Evolutionary conservation across 2,329 filamentous ascomycete species (phyloP).

Genomic region (Nigrograna mackinnonii): DNA sequence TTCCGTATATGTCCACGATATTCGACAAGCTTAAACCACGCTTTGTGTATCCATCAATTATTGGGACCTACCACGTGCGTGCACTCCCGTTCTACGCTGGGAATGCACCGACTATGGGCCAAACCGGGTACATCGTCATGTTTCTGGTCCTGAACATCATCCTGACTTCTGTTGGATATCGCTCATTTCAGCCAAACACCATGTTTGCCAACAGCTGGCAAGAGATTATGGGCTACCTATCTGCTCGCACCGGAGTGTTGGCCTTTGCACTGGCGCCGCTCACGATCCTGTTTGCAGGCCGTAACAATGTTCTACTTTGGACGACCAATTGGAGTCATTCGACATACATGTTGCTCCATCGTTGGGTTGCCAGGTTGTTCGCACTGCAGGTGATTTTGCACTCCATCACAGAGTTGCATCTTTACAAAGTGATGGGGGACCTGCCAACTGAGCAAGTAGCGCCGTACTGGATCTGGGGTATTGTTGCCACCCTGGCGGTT

Average conservation of each 20-base stretch:
- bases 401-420: slow-evolving; percentile 14
- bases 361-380: slow-evolving; percentile 29
- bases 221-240: slow-evolving; percentile 32
- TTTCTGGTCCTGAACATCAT: slow-evolving; percentile 23
- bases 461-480: slow-evolving; percentile 44
- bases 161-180: slow-evolving; percentile 24
- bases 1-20: slow-evolving; percentile 8
- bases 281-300: slow-evolving; percentile 37
- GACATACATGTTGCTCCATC: slow-evolving; percentile 42
- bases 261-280: slow-evolving; percentile 33
- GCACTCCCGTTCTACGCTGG: slow-evolving; percentile 10
- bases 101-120: slow-evolving; percentile 48
- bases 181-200: slow-evolving; percentile 43
- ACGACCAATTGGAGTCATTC: slow-evolving; percentile 43
- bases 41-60: slow-evolving; percentile 11
- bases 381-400: slow-evolving; percentile 25
- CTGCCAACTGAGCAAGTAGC: slow-evolving; percentile 17
- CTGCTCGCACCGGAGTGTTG: slow-evolving; percentile 32
- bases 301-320: slow-evolving; percentile 45
- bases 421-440: slow-evolving; percentile 19
- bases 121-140: slow-evolving; percentile 47
- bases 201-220: slow-evolving; percentile 30
- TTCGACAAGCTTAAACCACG: slow-evolving; percentile 12
- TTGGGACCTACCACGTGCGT: slow-evolving; percentile 12
- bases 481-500: slow-evolving; percentile 36